Evolutionary conservation across 129 eudicot species (phyloP).

Genomic region (Heracleum sosnowskyi): DNA sequence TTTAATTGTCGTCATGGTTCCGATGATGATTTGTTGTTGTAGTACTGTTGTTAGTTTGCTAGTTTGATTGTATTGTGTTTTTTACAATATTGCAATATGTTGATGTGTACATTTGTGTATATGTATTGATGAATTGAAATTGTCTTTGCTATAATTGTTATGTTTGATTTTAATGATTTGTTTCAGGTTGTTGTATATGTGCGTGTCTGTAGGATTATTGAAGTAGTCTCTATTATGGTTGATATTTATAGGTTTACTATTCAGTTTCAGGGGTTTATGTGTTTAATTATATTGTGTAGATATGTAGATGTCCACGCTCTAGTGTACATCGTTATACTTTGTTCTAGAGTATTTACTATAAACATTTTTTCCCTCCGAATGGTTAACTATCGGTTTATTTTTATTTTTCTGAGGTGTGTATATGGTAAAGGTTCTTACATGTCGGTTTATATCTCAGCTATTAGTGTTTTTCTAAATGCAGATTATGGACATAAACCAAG

Average conservation of each 20-base stretch:
- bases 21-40: not conserved
- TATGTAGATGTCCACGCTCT: not conserved
- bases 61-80: not conserved
- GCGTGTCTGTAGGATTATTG: not conserved
- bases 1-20: not conserved
- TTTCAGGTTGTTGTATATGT: not conserved
- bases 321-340: not conserved
- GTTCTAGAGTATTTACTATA: not conserved
- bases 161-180: not conserved
- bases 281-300: not conserved
- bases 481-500: conserved; percentile 56
- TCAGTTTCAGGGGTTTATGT: not conserved
- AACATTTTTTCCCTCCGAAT: not conserved
- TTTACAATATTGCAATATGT: too few relatives aligned
- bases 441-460: not conserved
- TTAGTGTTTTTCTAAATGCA: conserved; percentile 18
- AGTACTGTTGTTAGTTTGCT: not conserved
- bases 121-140: not conserved
- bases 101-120: too few relatives aligned
- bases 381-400: not conserved
- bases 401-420: not conserved
- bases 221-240: not conserved
- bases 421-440: not conserved
- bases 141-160: not conserved
- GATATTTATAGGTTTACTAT: not conserved